A percentile compares a stretch with the other conserved stretches of the same genome.
phyloP scores from a whole-genome alignment of 345 rosid species.

The Lagerstroemia speciosa region DNA sequence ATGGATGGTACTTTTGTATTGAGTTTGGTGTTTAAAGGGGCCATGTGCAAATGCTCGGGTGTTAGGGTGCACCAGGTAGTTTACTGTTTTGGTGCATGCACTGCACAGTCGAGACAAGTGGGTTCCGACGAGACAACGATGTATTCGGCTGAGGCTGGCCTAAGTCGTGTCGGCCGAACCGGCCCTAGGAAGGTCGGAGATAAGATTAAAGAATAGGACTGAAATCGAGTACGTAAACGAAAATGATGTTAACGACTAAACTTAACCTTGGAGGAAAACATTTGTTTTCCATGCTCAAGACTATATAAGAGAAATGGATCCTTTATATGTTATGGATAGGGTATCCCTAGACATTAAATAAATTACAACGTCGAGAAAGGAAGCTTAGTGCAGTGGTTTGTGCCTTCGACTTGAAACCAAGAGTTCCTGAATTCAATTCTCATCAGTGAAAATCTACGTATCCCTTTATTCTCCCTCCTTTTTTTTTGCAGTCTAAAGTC shows the following conservation, averaged over 20 bases:
- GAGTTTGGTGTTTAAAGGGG: background rate
- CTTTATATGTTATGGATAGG: no score
- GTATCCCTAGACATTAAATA: no score
- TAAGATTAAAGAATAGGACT: background rate
- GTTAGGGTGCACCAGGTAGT: slow-evolving; percentile 9
- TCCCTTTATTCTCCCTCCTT: no score
- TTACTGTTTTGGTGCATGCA: background rate
- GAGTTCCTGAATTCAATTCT: no score
- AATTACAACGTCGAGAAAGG: no score
- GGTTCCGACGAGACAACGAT: background rate
- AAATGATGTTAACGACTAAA: background rate
- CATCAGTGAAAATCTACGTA: no score
- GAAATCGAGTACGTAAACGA: background rate
- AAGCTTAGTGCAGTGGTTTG: no score
- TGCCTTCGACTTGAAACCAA: no score
- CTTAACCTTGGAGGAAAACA: no score
- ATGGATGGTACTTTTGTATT: background rate
- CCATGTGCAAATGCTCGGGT: slow-evolving; percentile 5
- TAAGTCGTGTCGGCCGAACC: background rate
- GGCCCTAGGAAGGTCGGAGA: background rate
- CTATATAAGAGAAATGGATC: no score
- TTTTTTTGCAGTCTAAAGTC: no score
- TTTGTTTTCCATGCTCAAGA: no score
- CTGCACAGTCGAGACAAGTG: background rate
- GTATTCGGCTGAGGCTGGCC: background rate